These are phyloP conservation scores for Penicillium canescens DNA, from an alignment of 495 filamentous ascomycete species.

Conservation along the genomic window DNA sequence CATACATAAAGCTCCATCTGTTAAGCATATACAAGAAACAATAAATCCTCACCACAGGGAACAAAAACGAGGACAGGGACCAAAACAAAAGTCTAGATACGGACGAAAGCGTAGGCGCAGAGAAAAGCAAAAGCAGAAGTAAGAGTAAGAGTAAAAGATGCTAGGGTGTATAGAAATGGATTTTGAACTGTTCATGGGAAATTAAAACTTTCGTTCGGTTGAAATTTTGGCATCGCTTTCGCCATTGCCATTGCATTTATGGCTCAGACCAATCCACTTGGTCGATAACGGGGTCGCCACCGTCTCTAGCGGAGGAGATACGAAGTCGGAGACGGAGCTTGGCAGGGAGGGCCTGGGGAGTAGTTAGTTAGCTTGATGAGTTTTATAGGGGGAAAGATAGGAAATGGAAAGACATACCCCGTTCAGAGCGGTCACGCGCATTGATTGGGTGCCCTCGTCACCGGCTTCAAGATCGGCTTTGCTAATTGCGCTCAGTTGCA, in stretches of 20 bases:
- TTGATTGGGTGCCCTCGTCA: slow-evolving; percentile 80
- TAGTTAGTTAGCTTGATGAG: slow-evolving; percentile 8
- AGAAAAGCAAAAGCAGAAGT: neutral
- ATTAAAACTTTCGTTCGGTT: slow-evolving; percentile 22
- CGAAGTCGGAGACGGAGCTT: slow-evolving; percentile 81
- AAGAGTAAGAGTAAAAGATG: neutral
- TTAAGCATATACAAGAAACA: slow-evolving; percentile 30
- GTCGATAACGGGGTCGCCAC: slow-evolving; percentile 71
- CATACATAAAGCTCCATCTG: slow-evolving; percentile 19
- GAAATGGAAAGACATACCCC: slow-evolving; percentile 67
- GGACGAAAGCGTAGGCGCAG: neutral
- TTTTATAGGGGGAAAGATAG: neutral
- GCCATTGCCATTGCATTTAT: slow-evolving; percentile 11
- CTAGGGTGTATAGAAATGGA: slow-evolving; percentile 18
- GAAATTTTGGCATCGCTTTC: slow-evolving; percentile 10
- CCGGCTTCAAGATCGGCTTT: slow-evolving; percentile 72
- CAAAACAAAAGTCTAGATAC: slow-evolving; percentile 16
- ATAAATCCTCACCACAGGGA: neutral
- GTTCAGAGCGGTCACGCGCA: slow-evolving; percentile 79
- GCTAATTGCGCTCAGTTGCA: slow-evolving; percentile 86
- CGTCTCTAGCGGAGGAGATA: slow-evolving; percentile 73
- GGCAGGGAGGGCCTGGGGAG: slow-evolving; percentile 58
- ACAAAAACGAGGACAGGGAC: neutral
- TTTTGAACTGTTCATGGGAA: slow-evolving; percentile 15
- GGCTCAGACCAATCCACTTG: slow-evolving; percentile 97